Percentiles rank a stretch among this genome's conserved stretches.
Evolutionary conservation across 1,284 basidiomycete species (phyloP).

Genomic region (Golubevia sp.): DNA sequence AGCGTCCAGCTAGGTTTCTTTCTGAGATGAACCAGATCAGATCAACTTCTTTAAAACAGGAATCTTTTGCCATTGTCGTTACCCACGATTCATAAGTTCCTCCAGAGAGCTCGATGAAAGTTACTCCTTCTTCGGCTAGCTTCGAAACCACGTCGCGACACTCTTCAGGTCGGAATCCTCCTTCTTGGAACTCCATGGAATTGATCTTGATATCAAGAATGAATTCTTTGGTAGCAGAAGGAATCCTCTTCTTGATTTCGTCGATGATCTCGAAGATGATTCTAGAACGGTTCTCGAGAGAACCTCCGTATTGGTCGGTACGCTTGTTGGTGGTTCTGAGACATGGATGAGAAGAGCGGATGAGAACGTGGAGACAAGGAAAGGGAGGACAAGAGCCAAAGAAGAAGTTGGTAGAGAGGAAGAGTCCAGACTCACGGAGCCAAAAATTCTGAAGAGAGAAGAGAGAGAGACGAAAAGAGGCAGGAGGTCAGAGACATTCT

Average conservation of each 20-base stretch:
- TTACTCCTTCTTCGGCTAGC: conserved; percentile 16
- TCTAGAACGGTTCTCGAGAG: conserved; percentile 63
- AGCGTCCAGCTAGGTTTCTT: too few relatives aligned
- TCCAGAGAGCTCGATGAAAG: conserved; percentile 21
- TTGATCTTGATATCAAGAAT: conserved; percentile 66
- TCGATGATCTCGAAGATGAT: conserved; percentile 62
- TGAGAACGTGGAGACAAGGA: conserved; percentile 19
- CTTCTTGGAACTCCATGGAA: conserved; percentile 51
- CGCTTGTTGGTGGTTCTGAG: conserved; percentile 63
- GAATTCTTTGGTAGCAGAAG: conserved; percentile 56
- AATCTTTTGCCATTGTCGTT: too few relatives aligned
- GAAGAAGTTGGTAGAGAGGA: background rate
- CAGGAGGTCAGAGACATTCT: too few relatives aligned
- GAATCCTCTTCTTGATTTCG: conserved; percentile 61
- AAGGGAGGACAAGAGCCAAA: background rate
- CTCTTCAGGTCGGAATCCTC: conserved; percentile 15
- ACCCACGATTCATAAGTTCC: conserved; percentile 20
- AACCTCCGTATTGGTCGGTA: conserved; percentile 63
- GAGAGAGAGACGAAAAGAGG: too few relatives aligned
- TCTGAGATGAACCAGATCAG: too few relatives aligned
- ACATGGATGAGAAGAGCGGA: conserved; percentile 55
- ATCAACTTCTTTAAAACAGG: too few relatives aligned
- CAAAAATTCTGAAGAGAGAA: too few relatives aligned
- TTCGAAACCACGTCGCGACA: conserved; percentile 6
- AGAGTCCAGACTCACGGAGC: background rate